Evolutionary conservation across 257 asterid species (phyloP), one percentile per base, ranked within the genome.

Genomic region (Solanum chilense): DNA sequence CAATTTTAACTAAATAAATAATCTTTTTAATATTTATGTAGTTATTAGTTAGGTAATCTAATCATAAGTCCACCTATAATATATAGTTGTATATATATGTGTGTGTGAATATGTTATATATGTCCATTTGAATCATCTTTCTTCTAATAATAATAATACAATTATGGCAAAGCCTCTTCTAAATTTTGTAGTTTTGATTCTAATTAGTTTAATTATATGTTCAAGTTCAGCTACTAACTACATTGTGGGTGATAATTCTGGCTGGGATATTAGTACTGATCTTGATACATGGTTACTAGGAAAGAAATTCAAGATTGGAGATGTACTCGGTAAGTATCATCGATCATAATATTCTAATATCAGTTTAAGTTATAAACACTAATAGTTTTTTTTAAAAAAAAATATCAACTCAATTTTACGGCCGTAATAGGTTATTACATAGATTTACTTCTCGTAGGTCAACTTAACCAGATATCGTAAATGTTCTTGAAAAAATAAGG

Each of bases 181-280:
- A 4, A 9, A 88, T 41, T 89, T 87, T 23, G 76, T 89, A 9
- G 29, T 81, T 81, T 6, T 87, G 14, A 75, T 92, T 83, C 27
- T 90, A 42, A 64, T 64, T 64, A 75, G 89, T 42, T 76, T 84
- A 74, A 37, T 74, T 58, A 66, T 87, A 29, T 85, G 88, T 49
- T 89, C 89, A 90, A 88, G 92, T 85, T 89, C 93, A 13, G 95
- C 96, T 27, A 91, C 93, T 18, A 78, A 91, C 23, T 89, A 93
- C 86, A 87, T 85, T 6, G 97, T 96, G 37, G 99, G 99, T 6
- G 98, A 91, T 31, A 95, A 3, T 90, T 87, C 95, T 68, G 99
- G 99, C 33, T 96, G 99, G 99, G 99, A 96, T 83, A 94, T 96
- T 83, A 96, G 99, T 90, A 93, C 99, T 9, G 93, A 95, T 86